A percentile compares a stretch with the other conserved stretches of the same genome.
These are phyloP conservation scores for Nyctanthes arbortristis DNA, from an alignment of 257 asterid genomes.

Conservation along the genomic window DNA sequence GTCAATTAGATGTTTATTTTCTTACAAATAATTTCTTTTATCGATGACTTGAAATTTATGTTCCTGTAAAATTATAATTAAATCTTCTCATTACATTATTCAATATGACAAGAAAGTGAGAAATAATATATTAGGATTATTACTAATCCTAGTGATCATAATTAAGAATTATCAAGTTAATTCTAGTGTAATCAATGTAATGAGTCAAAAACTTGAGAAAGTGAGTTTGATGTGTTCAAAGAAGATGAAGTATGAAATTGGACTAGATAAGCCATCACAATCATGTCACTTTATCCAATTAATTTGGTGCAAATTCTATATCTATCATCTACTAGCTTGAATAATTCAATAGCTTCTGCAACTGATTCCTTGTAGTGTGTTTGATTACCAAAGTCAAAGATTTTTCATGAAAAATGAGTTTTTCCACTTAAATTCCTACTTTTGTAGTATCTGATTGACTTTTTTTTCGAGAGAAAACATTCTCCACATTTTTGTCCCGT, in stretches of 20 bases:
- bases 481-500: too few relatives aligned
- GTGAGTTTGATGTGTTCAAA: neutral
- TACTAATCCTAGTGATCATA: neutral
- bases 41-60: too few relatives aligned
- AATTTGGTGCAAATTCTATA: neutral
- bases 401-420: too few relatives aligned
- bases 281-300: neutral
- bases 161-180: neutral
- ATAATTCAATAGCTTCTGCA: neutral
- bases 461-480: too few relatives aligned
- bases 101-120: neutral
- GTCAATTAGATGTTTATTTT: too few relatives aligned
- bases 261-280: neutral
- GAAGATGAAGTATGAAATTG: neutral
- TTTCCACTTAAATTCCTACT: too few relatives aligned
- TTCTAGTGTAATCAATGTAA: neutral
- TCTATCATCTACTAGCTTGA: neutral
- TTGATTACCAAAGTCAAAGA: too few relatives aligned
- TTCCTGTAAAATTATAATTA: too few relatives aligned
- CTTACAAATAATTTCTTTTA: too few relatives aligned
- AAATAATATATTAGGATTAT: neutral
- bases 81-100: too few relatives aligned
- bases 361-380: too few relatives aligned
- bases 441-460: too few relatives aligned
- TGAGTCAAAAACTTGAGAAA: neutral